A percentile compares a stretch with the other conserved stretches of the same genome.
These are phyloP conservation scores for Botryotinia calthae DNA, from an alignment of 2,329 filamentous ascomycete genomes.

Conservation along the genomic window DNA sequence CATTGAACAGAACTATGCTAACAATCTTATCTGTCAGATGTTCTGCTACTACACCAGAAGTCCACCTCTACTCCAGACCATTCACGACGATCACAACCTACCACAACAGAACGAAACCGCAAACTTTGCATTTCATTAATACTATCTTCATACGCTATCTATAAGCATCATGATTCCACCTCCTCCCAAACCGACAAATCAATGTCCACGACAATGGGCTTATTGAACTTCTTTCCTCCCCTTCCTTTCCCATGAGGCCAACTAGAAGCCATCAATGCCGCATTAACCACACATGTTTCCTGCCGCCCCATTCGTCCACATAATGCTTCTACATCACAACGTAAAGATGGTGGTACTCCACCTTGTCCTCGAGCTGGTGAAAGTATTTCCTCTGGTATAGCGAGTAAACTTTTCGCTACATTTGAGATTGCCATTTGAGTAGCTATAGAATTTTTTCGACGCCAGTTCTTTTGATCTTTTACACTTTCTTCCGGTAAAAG, in stretches of 20 bases:
- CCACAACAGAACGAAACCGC: neutral
- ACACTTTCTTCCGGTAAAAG: neutral
- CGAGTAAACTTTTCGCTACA: conserved; percentile 21
- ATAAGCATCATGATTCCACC: neutral
- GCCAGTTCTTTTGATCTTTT: neutral
- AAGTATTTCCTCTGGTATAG: conserved; percentile 24
- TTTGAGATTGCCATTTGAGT: conserved; percentile 20
- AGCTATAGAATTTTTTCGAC: neutral
- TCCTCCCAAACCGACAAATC: conserved; percentile 60
- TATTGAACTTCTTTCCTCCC: conserved; percentile 65
- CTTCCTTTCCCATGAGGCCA: conserved; percentile 55
- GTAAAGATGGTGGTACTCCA: conserved; percentile 43
- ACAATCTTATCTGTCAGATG: neutral
- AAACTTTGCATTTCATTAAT: neutral
- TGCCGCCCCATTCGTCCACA: conserved; percentile 39
- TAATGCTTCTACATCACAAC: conserved; percentile 45
- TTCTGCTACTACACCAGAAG: neutral
- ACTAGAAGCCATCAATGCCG: conserved; percentile 67
- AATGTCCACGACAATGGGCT: conserved; percentile 81
- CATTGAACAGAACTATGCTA: neutral
- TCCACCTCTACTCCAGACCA: neutral
- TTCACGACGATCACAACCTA: neutral
- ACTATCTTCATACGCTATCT: neutral
- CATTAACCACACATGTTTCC: conserved; percentile 80
- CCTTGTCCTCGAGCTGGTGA: conserved; percentile 41